Evolutionary conservation across 2,329 filamentous ascomycete genomes (phyloP), one percentile per base, ranked within the genome.

Genomic region (Botrytis fragariae): DNA sequence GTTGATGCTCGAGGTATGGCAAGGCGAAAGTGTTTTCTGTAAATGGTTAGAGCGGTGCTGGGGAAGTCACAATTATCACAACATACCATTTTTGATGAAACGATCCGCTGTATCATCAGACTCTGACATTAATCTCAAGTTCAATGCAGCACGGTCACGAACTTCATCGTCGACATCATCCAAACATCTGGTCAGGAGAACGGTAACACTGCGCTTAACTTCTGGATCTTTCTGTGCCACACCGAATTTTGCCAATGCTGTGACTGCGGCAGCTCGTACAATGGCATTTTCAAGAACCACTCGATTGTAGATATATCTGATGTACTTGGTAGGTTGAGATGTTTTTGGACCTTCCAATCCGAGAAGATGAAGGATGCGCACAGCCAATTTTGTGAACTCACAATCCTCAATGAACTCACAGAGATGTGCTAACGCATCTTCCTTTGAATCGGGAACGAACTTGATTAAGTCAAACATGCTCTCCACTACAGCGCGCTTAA

Each of bases 381-480:
- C 95, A 44, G 96, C 95, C 75, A 99, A 87, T 85, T 99, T 99
- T 42, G 96, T 98, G 83, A 98, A 99, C 82, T 99, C 96, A 85
- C 96, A 99, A 82, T 99, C 96, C 84, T 99, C 96, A 77, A 99
- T 99, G 82, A 99, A 99, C 82, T 99, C 96, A 85, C 96, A 98
- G 35, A 99, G 89, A 81, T 98, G 96, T 22, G 95, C 93, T 67
- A 99, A 89, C 29, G 96, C 95, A 77, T 91, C 89, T 80, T 91
- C 90, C 83, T 91, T 91, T 45, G 89, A 90, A 74, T 98, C 96
- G 1, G 96, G 96, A 4, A 99, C 95, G 80, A 99, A 99, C 83
- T 98, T 98, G 86, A 99, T 98, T 72, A 99, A 86, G 80, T 99
- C 96, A 81, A 99, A 98, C 91, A 99, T 98, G 87, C 94, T 97